These are phyloP conservation scores for Ascochyta lentis DNA, from an alignment of 2,329 filamentous ascomycete species.

Conservation along the genomic window DNA sequence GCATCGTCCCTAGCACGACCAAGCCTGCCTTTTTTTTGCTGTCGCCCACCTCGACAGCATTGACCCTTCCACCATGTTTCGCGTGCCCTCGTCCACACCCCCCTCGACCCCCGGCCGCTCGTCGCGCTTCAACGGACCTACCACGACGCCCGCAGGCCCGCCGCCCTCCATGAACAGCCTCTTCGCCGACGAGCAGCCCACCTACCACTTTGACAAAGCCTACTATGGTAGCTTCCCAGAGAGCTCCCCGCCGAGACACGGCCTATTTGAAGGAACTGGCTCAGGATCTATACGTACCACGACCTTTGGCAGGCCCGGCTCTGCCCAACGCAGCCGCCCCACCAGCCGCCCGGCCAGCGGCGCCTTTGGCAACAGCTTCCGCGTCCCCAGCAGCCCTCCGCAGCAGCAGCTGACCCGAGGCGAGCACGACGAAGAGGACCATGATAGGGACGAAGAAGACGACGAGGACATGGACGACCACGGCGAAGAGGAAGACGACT, in stretches of 20 bases:
- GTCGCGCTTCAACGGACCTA: conserved; percentile 49
- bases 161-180: conserved; percentile 57
- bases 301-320: conserved; percentile 35
- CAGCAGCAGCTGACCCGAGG: conserved; percentile 15
- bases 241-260: conserved; percentile 46
- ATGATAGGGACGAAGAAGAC: conserved; percentile 41
- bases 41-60: background rate
- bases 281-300: conserved; percentile 36
- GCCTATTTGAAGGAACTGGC: conserved; percentile 36
- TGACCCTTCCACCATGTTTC: conserved; percentile 35
- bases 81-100: conserved; percentile 41
- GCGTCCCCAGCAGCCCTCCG: conserved; percentile 48
- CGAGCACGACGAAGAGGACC: conserved; percentile 48
- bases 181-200: conserved; percentile 60
- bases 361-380: conserved; percentile 30
- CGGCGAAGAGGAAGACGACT: conserved; percentile 49
- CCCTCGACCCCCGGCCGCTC: conserved; percentile 47
- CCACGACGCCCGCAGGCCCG: conserved; percentile 64
- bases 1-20: background rate
- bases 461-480: conserved; percentile 27
- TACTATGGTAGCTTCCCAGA: conserved; percentile 27
- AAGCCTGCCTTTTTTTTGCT: background rate
- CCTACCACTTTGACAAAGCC: conserved; percentile 29
- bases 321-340: conserved; percentile 37
- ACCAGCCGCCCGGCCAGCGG: conserved; percentile 37